A percentile compares a stretch with the other conserved stretches of the same genome.
Conservation (phyloP, 1,139 yeast genomes). For the Sugiyamaella grinbergsii region DNA sequence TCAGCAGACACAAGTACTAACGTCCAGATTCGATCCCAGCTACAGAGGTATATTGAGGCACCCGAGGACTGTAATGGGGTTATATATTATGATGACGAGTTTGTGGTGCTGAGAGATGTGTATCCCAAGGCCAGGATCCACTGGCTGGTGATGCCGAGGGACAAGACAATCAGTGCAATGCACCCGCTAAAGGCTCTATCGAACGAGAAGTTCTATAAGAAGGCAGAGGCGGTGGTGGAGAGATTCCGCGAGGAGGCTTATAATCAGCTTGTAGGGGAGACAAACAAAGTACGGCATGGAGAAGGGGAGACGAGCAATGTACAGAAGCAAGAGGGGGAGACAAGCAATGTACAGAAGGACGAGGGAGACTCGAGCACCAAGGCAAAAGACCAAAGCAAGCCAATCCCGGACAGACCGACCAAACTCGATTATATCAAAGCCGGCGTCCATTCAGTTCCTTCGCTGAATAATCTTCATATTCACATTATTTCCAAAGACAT, state of each 20-base stretch:
- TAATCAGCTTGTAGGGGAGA: constrained; percentile 22
- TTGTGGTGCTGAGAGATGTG: constrained; percentile 58
- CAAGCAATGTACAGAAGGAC: not conserved
- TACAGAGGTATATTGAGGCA: constrained; percentile 42
- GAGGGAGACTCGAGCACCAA: not conserved
- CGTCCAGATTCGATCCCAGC: constrained; percentile 20
- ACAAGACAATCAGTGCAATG: constrained; percentile 43
- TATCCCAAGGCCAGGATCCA: constrained; percentile 70
- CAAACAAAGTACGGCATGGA: not conserved
- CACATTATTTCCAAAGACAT: constrained; percentile 73
- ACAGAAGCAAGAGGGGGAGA: constrained; percentile 11
- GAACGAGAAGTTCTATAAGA: constrained; percentile 42
- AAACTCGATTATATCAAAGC: constrained; percentile 49
- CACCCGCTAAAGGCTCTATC: constrained; percentile 61
- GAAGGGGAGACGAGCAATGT: constrained; percentile 30
- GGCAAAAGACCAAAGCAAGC: not conserved
- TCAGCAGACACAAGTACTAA: not conserved
- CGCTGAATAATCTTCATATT: constrained; percentile 66
- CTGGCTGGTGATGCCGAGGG: constrained; percentile 61
- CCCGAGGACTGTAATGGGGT: constrained; percentile 43
- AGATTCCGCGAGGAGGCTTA: constrained; percentile 48
- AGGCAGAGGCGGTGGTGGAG: constrained; percentile 47
- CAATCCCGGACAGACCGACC: not conserved
- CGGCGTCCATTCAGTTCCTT: constrained; percentile 75
- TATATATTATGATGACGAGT: constrained; percentile 54